These are phyloP conservation scores for Naganishia friedmannii DNA, from an alignment of 768 basidiomycete species.

Conservation along the genomic window DNA sequence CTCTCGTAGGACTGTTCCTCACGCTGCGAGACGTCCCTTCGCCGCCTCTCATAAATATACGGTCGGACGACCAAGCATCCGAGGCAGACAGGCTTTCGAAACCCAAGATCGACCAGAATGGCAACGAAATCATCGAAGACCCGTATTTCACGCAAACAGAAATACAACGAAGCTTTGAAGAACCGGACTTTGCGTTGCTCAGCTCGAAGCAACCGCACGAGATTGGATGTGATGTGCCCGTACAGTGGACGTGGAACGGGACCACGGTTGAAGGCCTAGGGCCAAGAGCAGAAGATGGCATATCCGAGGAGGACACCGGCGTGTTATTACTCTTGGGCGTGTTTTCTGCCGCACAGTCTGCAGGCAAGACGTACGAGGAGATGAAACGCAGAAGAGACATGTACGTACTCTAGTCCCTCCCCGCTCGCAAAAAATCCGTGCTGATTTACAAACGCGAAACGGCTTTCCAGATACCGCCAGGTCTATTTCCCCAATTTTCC, in stretches of 20 bases:
- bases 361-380: conserved; percentile 27
- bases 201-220: conserved; percentile 47
- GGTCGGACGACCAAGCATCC: conserved; percentile 20
- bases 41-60: background rate
- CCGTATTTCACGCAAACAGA: conserved; percentile 29
- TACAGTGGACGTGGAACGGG: conserved; percentile 29
- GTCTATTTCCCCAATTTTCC: conserved; percentile 50
- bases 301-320: conserved; percentile 36
- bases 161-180: conserved; percentile 51
- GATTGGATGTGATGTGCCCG: conserved; percentile 50
- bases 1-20: background rate
- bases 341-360: conserved; percentile 43
- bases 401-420: conserved; percentile 40
- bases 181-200: conserved; percentile 51
- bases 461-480: conserved; percentile 41
- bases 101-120: conserved; percentile 26
- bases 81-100: conserved; percentile 22
- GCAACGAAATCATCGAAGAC: conserved; percentile 20
- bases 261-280: conserved; percentile 16
- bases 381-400: conserved; percentile 47
- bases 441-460: background rate
- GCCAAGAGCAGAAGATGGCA: conserved; percentile 25
- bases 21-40: background rate
- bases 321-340: conserved; percentile 51
- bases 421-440: background rate